These are phyloP conservation scores for Rutidosis leptorrhynchoides DNA, from an alignment of 129 eudicot species.

Conservation along the genomic window DNA sequence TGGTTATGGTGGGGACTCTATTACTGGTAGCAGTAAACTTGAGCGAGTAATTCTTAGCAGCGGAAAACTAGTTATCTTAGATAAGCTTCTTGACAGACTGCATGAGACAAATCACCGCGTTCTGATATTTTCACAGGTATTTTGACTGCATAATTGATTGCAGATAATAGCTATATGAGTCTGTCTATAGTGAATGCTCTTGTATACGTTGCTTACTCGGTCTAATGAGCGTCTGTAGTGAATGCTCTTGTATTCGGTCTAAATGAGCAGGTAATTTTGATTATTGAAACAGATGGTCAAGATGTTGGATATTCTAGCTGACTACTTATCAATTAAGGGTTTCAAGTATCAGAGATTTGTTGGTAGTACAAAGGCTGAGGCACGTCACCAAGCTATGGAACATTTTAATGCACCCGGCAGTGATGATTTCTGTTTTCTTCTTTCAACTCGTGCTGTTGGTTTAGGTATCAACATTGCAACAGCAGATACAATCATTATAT, in stretches of 20 bases:
- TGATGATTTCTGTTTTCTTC: constrained; percentile 99
- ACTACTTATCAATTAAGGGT: constrained; percentile 86
- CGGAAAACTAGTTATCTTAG: constrained; percentile 92
- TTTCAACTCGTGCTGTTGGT: constrained; percentile 99
- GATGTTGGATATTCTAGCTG: constrained; percentile 94
- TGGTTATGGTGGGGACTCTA: constrained; percentile 96
- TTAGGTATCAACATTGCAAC: constrained; percentile 98
- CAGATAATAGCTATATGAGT: too few species aligned
- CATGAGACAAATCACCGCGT: constrained; percentile 96
- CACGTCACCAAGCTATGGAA: constrained; percentile 98
- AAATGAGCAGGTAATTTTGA: background rate
- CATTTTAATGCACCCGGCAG: constrained; percentile 99
- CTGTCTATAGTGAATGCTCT: constrained; percentile 8
- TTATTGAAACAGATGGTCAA: constrained; percentile 76
- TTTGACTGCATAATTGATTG: background rate
- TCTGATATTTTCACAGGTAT: constrained; percentile 93
- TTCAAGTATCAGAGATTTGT: constrained; percentile 97
- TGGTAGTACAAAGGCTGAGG: constrained; percentile 97
- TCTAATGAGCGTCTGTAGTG: constrained; percentile 7
- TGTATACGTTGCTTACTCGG: too few species aligned
- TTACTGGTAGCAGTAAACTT: constrained; percentile 81
- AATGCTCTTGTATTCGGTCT: constrained; percentile 12
- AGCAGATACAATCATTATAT: constrained; percentile 96
- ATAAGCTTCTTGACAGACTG: constrained; percentile 85
- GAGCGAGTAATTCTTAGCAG: constrained; percentile 88